Conservation (phyloP, 306 rosid species). For the Malus asiatica region DNA sequence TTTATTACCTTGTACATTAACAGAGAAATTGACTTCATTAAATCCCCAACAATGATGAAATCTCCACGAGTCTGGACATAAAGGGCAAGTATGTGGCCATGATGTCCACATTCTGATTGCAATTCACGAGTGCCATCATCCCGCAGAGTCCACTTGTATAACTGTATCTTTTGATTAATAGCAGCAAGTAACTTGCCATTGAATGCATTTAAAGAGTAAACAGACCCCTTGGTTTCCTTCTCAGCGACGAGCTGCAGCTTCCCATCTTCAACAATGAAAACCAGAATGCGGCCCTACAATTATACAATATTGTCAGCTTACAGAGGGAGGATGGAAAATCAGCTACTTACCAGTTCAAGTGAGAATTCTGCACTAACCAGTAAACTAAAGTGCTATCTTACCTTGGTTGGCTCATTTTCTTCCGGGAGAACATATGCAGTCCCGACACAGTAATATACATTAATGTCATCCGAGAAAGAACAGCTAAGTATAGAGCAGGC, state of each 20-base stretch:
- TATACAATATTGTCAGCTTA: not conserved
- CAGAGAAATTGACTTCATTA: constrained; percentile 91
- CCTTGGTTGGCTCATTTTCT: constrained; percentile 95
- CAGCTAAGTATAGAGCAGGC: constrained; percentile 96
- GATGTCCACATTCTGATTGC: constrained; percentile 99
- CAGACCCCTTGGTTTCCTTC: constrained; percentile 98
- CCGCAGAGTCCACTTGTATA: constrained; percentile 96
- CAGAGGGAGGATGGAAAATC: not conserved
- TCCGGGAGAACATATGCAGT: constrained; percentile 94
- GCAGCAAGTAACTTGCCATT: constrained; percentile 96
- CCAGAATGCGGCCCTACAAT: constrained; percentile 84
- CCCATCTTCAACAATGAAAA: constrained; percentile 91
- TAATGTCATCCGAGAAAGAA: constrained; percentile 91
- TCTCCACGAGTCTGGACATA: constrained; percentile 96
- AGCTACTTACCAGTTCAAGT: constrained; percentile 2
- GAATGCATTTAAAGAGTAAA: constrained; percentile 84
- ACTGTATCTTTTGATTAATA: constrained; percentile 94
- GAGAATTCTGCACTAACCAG: not conserved
- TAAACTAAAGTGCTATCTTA: constrained; percentile 11
- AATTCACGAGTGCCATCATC: constrained; percentile 90
- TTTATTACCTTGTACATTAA: constrained; percentile 77
- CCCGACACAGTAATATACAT: constrained; percentile 90
- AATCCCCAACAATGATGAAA: constrained; percentile 95
- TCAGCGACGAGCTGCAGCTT: constrained; percentile 91
- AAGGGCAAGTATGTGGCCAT: constrained; percentile 97